Base-by-base conservation (phyloP, 768 basidiomycete species). In the Termitomyces sp. region DNA sequence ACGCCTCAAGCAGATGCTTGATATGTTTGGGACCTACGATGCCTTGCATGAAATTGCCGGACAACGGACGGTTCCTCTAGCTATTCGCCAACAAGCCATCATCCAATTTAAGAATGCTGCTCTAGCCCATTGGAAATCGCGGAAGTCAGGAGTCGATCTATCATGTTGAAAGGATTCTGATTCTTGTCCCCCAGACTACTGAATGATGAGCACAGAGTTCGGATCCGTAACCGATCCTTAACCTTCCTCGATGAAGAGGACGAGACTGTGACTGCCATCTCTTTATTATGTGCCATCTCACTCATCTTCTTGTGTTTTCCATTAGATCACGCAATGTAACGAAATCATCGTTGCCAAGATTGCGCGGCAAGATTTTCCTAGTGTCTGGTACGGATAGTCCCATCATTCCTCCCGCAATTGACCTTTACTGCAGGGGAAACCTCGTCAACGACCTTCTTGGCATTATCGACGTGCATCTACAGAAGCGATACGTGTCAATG, bases 81-180 rank as follows among this genome's bases (percentile, higher is more conserved):
- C 74, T 16, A 81, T 94, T 50, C 84, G 93, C 42, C 82, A 89
- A 63, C 89, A 91, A 69, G 85, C 89, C 26, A 91, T 93, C 61
- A 89, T 95, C 55, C 92, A 93, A 66, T 89, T 95, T 76, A 95
- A 95, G 74, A 95, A 95, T 64, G 79, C 81, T 1, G 87, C 86
- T 2, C 69, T 86, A 4, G 73, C 73, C 49, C 87, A 91, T 65
- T 96, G 94, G 94, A 79, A 82, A 67, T 87, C 86, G 33, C 75
- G 86, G 74, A 91, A 85, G 92, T 91, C 62, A 67, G 81, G 62
- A 47, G 6, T 40, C 26, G 18, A 32, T 43, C 24, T 55, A 18
- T 13, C 10, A 45, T 42, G 18, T 13, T 1, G 16, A 37, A 14
- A 20, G 34, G 43, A 32, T 57, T 55, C 52, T 51, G 32, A 58